These are phyloP conservation scores for Ogataea parapolymorpha DNA, from an alignment of 805 yeast genomes.

Conservation along the genomic window DNA sequence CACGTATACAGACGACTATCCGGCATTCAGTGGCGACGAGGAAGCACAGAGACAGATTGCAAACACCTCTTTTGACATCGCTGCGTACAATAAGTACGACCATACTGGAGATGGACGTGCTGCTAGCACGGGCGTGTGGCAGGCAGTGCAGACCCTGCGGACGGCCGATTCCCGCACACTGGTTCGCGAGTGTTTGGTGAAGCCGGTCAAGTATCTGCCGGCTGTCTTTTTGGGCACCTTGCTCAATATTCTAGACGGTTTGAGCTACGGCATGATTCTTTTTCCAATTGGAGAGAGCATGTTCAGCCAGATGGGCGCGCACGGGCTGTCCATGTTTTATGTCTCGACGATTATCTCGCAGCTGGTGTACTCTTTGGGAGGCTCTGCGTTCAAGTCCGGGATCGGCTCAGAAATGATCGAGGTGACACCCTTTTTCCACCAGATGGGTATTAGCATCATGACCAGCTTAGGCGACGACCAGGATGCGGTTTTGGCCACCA, in stretches of 20 bases:
- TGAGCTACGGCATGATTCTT: constrained; percentile 96
- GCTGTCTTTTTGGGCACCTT: constrained; percentile 83
- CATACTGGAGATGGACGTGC: constrained; percentile 1
- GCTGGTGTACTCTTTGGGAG: constrained; percentile 83
- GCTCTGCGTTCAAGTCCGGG: constrained; percentile 85
- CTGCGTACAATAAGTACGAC: constrained; percentile 4
- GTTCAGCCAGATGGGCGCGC: constrained; percentile 76
- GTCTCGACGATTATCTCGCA: constrained; percentile 89
- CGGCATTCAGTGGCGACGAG: background rate
- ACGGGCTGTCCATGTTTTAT: constrained; percentile 92
- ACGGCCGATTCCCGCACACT: constrained; percentile 23
- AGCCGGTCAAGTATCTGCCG: constrained; percentile 57
- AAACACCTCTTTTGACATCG: background rate
- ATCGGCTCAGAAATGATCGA: constrained; percentile 98
- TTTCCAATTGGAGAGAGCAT: constrained; percentile 84
- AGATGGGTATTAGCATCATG: constrained; percentile 80
- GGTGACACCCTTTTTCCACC: constrained; percentile 96
- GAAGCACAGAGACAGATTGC: constrained; percentile 4
- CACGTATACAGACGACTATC: background rate
- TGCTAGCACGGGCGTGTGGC: constrained; percentile 1
- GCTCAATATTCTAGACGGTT: constrained; percentile 85
- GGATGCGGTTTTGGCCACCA: constrained; percentile 71
- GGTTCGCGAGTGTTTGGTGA: constrained; percentile 26
- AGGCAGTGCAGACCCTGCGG: constrained; percentile 1
- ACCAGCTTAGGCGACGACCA: constrained; percentile 41